Conservation (phyloP, 345 rosid genomes). For the Euphorbia pulcherrima region DNA sequence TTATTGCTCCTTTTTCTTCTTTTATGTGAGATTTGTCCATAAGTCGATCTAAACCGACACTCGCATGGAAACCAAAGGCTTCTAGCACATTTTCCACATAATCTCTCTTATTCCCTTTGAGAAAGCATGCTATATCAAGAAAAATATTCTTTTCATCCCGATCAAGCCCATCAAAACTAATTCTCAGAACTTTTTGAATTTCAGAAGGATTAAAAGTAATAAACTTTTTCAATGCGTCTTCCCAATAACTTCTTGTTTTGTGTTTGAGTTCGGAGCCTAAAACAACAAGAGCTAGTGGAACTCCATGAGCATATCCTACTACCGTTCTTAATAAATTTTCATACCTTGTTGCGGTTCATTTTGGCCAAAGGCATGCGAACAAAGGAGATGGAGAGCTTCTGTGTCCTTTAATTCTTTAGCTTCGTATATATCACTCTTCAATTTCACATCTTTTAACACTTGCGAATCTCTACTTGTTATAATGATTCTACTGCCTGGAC, state of each 20-base stretch:
- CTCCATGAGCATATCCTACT: background rate
- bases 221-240: background rate
- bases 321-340: background rate
- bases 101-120: background rate
- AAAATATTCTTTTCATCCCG: background rate
- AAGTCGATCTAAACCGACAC: background rate
- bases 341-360: background rate
- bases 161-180: too few relatives aligned
- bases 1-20: background rate
- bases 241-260: background rate
- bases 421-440: background rate
- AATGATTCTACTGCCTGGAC: conserved; percentile 5
- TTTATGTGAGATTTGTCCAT: background rate
- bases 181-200: background rate
- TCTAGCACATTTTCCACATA: too few relatives aligned
- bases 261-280: background rate
- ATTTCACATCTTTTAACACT: background rate
- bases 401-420: background rate
- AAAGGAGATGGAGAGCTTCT: background rate
- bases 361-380: background rate
- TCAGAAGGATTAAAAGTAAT: background rate
- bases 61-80: background rate
- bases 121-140: conserved; percentile 8
- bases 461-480: conserved; percentile 6
- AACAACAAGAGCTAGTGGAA: background rate